Evolutionary conservation across 2,329 filamentous ascomycete species (phyloP), one percentile per base, ranked within the genome.

Genomic region (Zymoseptoria crescenta): DNA sequence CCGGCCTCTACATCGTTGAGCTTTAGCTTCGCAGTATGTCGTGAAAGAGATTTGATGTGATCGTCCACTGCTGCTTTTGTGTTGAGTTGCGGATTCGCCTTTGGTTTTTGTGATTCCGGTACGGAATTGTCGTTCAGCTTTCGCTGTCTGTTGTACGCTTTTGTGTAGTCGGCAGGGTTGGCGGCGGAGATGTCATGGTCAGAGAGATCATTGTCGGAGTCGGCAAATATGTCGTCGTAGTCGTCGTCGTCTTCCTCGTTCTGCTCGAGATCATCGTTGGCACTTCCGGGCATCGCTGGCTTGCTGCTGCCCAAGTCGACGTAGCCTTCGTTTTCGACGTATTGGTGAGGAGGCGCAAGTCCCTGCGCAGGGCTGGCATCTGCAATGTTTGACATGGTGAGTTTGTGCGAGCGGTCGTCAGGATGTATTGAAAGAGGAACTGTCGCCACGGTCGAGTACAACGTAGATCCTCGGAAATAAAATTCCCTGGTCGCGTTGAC

Each of bases 101-200:
- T 87, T 2, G 87, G 87, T 57, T 84, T 81, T 53, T 83, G 79
- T 62, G 78, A 77, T 64, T 73, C 72, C 49, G 76, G 77, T 56
- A 78, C 74, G 35, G 73, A 75, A 19, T 73, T 68, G 67, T 85
- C 82, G 69, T 85, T 84, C 58, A 88, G 74, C 69, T 86, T 86
- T 60, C 85, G 82, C 72, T 95, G 90, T 62, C 91, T 87, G 73
- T 96, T 96, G 79, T 94, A 94, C 7, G 87, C 86, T 75, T 95
- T 94, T 45, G 90, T 91, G 58, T 91, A 82, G 73, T 96, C 89
- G 48, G 82, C 69, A 0, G 81, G 77, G 61, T 85, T 83, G 1
- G 77, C 80, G 0, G 83, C 79, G 7, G 78, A 77, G 54, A 85
- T 77, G 28, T 83, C 80, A 61, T 82, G 79, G 56, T 87, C 83